phyloP scores from a whole-genome alignment of 2,329 filamentous ascomycete species.

The Hymenoscyphus salicellus region DNA sequence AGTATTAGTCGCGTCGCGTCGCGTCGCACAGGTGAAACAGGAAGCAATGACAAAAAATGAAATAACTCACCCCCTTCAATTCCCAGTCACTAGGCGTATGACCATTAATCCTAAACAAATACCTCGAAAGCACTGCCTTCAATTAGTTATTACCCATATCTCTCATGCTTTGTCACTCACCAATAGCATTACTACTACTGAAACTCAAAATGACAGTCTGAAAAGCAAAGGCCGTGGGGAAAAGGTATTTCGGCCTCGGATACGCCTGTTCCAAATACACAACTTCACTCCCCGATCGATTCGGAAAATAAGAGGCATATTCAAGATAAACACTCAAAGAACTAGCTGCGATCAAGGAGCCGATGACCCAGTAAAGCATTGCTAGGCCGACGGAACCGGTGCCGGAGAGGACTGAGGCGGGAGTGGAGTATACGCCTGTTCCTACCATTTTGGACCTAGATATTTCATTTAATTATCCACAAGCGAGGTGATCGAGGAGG shows the following conservation, averaged over 20 bases:
- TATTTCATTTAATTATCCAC: background rate
- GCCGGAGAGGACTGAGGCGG: slow-evolving; percentile 54
- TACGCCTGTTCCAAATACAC: slow-evolving; percentile 68
- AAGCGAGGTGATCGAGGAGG: background rate
- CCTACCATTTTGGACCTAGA: background rate
- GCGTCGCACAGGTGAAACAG: background rate
- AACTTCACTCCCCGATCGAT: slow-evolving; percentile 62
- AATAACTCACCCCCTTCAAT: slow-evolving; percentile 50
- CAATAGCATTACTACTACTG: slow-evolving; percentile 62
- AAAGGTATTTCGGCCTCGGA: slow-evolving; percentile 60
- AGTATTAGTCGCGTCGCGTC: background rate
- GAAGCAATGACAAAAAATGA: background rate
- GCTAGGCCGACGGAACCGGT: slow-evolving; percentile 61
- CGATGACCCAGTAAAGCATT: slow-evolving; percentile 63
- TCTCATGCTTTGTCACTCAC: slow-evolving; percentile 11
- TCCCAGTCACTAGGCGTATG: slow-evolving; percentile 56
- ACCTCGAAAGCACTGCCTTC: slow-evolving; percentile 53
- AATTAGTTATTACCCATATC: background rate
- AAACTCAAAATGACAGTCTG: slow-evolving; percentile 63
- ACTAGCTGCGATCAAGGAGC: slow-evolving; percentile 53
- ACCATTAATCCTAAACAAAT: slow-evolving; percentile 58
- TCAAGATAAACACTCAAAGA: slow-evolving; percentile 55
- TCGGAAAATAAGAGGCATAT: slow-evolving; percentile 63
- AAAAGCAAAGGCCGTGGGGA: slow-evolving; percentile 63
- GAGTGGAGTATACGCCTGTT: slow-evolving; percentile 24